Evolutionary conservation across 2,329 filamentous ascomycete genomes (phyloP), one percentile per base, ranked within the genome.

Genomic region (Acarospora socialis): DNA sequence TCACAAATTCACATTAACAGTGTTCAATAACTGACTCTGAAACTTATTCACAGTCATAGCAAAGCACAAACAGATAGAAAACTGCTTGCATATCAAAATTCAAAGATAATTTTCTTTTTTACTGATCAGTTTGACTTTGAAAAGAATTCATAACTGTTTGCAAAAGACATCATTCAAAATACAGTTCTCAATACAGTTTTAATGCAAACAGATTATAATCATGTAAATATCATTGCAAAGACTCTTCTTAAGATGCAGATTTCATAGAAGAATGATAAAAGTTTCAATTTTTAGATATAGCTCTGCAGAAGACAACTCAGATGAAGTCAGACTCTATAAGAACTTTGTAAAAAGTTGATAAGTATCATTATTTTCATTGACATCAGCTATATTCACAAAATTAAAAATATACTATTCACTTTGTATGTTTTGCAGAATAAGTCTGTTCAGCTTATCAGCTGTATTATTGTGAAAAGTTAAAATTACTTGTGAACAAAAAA

Each of bases 221-320:
- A 35, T 32, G 1, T 28, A 28, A 15, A 28, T 30, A 15, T 28
- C 28, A 15, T 35, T 35, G 15, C 26, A 30, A 7, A 35, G 27
- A 4, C 28, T 28, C 17, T 35, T 9, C 26, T 30, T 31, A 21
- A 28, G 28, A 23, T 35, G 17, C 5, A 35, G 27, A 19, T 35
- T 35, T 10, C 28, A 23, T 8, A 35, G 22, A 9, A 35, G 21
- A 3, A 35, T 35, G 6, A 35, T 24, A 12, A 23, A 28, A 14
- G 15, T 21, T 7, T 25, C n/a, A 20, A 21, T 5, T 15, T 29
- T 34, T 7, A 34, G 18, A 4, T 13, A 7, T 4, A 34, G 24
- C 15, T 20, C 23, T 18, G 25, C 19, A 30, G 32, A 21, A 5
- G 32, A 15, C 23, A 34, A 13, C 5, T 25, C 25, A 12, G 26